Evolutionary conservation across 2,329 filamentous ascomycete species (phyloP).

Genomic region (Lecanoromycetidae sp.): DNA sequence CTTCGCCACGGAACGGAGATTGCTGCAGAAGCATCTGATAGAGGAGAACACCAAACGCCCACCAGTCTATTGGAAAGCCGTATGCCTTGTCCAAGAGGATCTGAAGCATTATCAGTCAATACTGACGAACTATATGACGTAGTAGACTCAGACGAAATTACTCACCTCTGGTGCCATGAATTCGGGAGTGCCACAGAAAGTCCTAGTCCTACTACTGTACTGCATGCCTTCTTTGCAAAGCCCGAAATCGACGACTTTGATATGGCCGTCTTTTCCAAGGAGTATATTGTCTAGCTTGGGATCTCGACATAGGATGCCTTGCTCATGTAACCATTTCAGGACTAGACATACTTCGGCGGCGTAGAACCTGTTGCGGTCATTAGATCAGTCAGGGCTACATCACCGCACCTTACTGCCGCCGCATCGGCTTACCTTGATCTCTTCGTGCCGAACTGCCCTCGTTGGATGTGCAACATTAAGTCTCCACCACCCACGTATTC

Average conservation of each 20-base stretch:
- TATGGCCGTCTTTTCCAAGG: conserved; percentile 1
- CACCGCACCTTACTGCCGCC: background rate
- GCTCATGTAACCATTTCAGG: conserved; percentile 1
- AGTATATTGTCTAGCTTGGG: conserved; percentile 6
- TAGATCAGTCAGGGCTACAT: background rate
- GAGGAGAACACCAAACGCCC: conserved; percentile 16
- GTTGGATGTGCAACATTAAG: background rate
- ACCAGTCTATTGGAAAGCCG: conserved; percentile 15
- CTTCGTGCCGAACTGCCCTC: background rate
- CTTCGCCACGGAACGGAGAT: conserved; percentile 16
- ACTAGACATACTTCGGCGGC: conserved; percentile 1
- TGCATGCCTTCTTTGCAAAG: background rate
- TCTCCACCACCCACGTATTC: conserved; percentile 2
- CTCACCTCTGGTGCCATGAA: conserved; percentile 12
- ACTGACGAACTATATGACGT: background rate
- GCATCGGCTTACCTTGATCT: background rate
- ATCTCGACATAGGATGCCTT: background rate
- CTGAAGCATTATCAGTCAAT: background rate
- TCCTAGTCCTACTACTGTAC: background rate
- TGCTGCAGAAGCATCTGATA: conserved; percentile 17
- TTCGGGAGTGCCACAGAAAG: conserved; percentile 5
- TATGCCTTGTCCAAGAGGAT: conserved; percentile 9
- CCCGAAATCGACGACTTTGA: conserved; percentile 3
- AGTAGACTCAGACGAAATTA: background rate
- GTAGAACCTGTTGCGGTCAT: background rate